Percentiles rank a stretch among this genome's conserved stretches.
phyloP scores from a whole-genome alignment of 495 filamentous ascomycete species.

The Aspergillus campestris region DNA sequence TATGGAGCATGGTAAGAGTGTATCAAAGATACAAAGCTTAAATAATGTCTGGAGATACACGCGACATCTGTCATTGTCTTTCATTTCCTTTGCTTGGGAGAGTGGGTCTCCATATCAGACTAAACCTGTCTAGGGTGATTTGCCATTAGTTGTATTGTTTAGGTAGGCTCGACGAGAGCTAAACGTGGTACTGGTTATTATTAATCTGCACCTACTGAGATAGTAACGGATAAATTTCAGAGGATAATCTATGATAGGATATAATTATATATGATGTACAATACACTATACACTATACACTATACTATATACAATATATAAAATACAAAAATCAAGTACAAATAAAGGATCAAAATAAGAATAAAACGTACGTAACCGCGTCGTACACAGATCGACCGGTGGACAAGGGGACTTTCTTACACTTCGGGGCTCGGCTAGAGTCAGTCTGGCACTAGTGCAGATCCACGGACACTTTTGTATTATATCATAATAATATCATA shows the following conservation, averaged over 20 bases:
- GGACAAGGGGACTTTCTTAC: conserved; percentile 2
- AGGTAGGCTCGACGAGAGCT: conserved; percentile 11
- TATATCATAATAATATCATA: conserved; percentile 7
- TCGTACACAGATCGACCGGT: conserved; percentile 9
- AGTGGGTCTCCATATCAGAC: background rate
- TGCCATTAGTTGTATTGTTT: conserved; percentile 6
- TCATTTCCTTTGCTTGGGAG: background rate
- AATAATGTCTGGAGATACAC: conserved; percentile 19
- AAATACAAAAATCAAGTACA: no score
- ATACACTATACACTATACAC: no score
- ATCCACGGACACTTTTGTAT: conserved; percentile 19
- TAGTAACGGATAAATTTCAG: no score
- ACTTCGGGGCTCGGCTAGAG: conserved; percentile 16
- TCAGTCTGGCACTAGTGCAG: conserved; percentile 20
- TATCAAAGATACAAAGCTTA: conserved; percentile 29
- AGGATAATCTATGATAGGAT: no score
- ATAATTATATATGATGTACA: no score
- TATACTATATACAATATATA: no score
- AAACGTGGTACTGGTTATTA: no score
- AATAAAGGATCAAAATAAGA: no score
- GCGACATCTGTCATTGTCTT: conserved; percentile 7
- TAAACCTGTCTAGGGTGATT: conserved; percentile 4
- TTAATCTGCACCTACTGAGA: no score
- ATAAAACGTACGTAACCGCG: conserved; percentile 3
- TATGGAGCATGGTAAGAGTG: no score